A percentile compares a stretch with the other conserved stretches of the same genome.
Evolutionary conservation across 1,139 yeast species (phyloP).

Genomic region (Petasospora fabianii): DNA sequence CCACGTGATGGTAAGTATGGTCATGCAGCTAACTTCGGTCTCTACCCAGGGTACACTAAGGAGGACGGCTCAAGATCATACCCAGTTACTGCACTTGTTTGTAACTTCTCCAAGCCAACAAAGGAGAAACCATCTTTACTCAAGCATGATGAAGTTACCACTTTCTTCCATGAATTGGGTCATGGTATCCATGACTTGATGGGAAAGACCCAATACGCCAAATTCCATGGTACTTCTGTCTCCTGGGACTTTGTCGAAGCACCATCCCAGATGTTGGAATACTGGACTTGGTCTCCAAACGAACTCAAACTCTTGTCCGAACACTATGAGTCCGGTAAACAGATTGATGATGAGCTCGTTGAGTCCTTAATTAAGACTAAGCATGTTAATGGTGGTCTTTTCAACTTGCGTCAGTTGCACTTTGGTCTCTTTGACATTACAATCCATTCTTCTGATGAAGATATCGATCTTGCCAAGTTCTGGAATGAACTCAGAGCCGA

Average conservation of each 20-base stretch:
- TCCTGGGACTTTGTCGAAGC: slow-evolving; percentile 89
- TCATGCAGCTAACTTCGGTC: slow-evolving; percentile 80
- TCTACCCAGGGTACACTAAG: slow-evolving; percentile 57
- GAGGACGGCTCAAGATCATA: slow-evolving; percentile 48
- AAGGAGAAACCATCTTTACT: slow-evolving; percentile 68
- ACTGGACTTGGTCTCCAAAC: slow-evolving; percentile 77
- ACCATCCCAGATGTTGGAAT: slow-evolving; percentile 86
- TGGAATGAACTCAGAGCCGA: slow-evolving; percentile 68
- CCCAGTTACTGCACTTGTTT: slow-evolving; percentile 76
- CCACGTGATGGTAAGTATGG: slow-evolving; percentile 86
- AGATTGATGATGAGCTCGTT: slow-evolving; percentile 55
- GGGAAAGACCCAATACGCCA: slow-evolving; percentile 58
- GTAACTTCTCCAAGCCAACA: slow-evolving; percentile 80
- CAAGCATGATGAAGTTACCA: slow-evolving; percentile 74
- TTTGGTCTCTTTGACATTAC: slow-evolving; percentile 75
- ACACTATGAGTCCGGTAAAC: slow-evolving; percentile 59
- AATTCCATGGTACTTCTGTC: slow-evolving; percentile 68
- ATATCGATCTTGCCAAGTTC: slow-evolving; percentile 44
- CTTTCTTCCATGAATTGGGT: slow-evolving; percentile 87
- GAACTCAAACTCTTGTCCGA: slow-evolving; percentile 57
- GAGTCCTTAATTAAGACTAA: slow-evolving; percentile 61
- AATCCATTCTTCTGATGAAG: slow-evolving; percentile 50
- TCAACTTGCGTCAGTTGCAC: slow-evolving; percentile 69
- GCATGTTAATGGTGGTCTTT: slow-evolving; percentile 71
- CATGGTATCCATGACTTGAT: slow-evolving; percentile 82